Conservation (phyloP, 2,329 filamentous ascomycete species). For the Trichoderma semiorbis region DNA sequence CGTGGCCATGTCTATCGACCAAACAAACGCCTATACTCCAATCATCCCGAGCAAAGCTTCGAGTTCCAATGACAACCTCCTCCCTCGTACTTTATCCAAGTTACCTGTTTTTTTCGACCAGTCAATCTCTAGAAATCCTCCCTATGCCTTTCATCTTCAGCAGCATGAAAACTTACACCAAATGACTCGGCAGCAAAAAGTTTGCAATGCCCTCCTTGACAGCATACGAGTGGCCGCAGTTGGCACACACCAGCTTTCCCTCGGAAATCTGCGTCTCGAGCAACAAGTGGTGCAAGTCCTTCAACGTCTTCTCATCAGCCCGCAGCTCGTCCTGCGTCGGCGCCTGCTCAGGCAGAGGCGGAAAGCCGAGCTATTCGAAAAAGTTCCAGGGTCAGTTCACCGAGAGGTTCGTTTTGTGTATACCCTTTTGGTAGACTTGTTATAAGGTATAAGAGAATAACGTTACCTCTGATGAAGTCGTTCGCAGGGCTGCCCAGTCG, state of each 20-base stretch:
- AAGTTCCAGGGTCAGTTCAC: background rate
- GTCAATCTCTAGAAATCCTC: background rate
- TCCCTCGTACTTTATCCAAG: background rate
- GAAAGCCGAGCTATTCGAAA: slow-evolving; percentile 69
- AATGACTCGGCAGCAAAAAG: slow-evolving; percentile 87
- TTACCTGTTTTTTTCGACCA: background rate
- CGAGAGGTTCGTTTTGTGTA: background rate
- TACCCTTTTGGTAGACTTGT: background rate
- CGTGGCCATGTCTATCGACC: background rate
- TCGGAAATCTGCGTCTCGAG: slow-evolving; percentile 87
- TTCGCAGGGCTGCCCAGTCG: slow-evolving; percentile 79
- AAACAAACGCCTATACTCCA: slow-evolving; percentile 12
- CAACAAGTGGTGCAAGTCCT: slow-evolving; percentile 75
- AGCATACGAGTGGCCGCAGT: slow-evolving; percentile 90
- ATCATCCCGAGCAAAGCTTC: no score
- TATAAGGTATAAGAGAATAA: slow-evolving; percentile 23
- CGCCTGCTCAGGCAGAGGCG: slow-evolving; percentile 62
- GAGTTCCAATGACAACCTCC: no score
- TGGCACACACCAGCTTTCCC: slow-evolving; percentile 84
- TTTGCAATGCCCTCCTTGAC: slow-evolving; percentile 97
- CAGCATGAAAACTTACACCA: slow-evolving; percentile 53
- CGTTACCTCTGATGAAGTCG: slow-evolving; percentile 70
- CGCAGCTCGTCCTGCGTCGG: slow-evolving; percentile 61
- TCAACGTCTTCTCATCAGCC: slow-evolving; percentile 65
- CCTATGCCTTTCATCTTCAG: background rate